A percentile compares a stretch with the other conserved stretches of the same genome.
phyloP scores from a whole-genome alignment of 305 asterid species.

The Fraxinus floribunda region DNA sequence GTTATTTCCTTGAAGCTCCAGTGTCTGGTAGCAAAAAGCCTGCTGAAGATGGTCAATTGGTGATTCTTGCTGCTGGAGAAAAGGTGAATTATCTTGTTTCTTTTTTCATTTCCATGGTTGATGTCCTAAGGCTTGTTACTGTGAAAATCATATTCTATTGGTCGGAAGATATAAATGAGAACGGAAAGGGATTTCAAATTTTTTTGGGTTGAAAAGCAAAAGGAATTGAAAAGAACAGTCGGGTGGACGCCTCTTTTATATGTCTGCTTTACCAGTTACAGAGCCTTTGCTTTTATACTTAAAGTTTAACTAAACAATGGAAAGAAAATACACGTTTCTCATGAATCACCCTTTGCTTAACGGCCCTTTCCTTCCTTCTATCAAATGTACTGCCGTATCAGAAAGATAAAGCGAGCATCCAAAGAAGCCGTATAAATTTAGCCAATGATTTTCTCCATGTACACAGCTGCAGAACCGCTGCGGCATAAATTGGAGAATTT shows the following conservation, averaged over 20 bases:
- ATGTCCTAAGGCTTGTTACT: not conserved
- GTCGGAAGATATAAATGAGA: not conserved
- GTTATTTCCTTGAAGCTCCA: conserved; percentile 84
- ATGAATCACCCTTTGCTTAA: not conserved
- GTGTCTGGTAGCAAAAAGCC: conserved; percentile 99
- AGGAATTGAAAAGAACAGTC: not conserved
- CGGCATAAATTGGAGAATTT: not conserved
- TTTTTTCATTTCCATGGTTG: conserved; percentile 9
- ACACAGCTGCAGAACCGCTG: not conserved
- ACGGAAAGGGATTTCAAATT: not conserved
- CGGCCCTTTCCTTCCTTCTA: not conserved
- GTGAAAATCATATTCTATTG: not conserved
- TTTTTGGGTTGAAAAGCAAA: not conserved
- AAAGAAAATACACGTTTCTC: not conserved
- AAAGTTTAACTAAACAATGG: not conserved
- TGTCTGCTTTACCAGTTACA: not conserved
- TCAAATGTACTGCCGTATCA: not conserved
- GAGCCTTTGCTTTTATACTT: not conserved
- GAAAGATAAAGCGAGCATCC: not conserved
- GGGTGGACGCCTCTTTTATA: not conserved
- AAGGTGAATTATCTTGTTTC: conserved; percentile 42
- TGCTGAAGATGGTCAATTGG: conserved; percentile 97
- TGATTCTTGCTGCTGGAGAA: conserved; percentile 95
- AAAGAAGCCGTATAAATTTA: not conserved
- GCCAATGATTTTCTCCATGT: not conserved